phyloP scores from a whole-genome alignment of 164 flowering plant species.

The Tetracentron sinense region DNA sequence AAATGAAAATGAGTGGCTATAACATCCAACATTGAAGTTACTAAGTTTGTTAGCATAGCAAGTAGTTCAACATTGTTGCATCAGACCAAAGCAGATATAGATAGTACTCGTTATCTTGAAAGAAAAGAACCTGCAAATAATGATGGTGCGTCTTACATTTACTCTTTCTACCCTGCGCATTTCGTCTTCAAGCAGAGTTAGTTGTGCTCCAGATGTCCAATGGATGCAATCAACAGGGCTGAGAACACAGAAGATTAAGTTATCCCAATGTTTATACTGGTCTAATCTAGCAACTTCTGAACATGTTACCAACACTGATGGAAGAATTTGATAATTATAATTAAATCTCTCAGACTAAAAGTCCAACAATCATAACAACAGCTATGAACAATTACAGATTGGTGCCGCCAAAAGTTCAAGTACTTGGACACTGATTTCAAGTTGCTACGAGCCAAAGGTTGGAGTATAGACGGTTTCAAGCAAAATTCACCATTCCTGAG shows the following conservation, averaged over 20 bases:
- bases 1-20: slow-evolving; percentile 1
- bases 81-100: neutral
- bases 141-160: slow-evolving; percentile 51
- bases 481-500: too few relatives aligned
- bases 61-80: neutral
- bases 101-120: neutral
- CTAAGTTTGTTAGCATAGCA: slow-evolving; percentile 1
- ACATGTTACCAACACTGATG: neutral
- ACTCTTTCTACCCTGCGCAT: slow-evolving; percentile 96
- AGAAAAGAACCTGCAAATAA: neutral
- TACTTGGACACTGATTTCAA: neutral
- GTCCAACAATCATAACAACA: neutral
- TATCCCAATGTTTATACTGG: neutral
- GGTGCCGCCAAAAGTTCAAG: neutral
- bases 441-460: neutral
- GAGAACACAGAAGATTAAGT: slow-evolving; percentile 18
- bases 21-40: neutral
- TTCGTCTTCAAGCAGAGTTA: slow-evolving; percentile 94
- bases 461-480: too few relatives aligned
- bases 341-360: neutral
- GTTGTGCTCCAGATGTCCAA: slow-evolving; percentile 92
- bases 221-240: slow-evolving; percentile 99
- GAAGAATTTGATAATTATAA: neutral
- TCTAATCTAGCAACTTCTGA: neutral
- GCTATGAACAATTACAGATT: neutral